Percentiles rank a stretch among this genome's conserved stretches.
phyloP scores from a whole-genome alignment of 768 basidiomycete genomes.

The Hygrocybe coccinea region DNA sequence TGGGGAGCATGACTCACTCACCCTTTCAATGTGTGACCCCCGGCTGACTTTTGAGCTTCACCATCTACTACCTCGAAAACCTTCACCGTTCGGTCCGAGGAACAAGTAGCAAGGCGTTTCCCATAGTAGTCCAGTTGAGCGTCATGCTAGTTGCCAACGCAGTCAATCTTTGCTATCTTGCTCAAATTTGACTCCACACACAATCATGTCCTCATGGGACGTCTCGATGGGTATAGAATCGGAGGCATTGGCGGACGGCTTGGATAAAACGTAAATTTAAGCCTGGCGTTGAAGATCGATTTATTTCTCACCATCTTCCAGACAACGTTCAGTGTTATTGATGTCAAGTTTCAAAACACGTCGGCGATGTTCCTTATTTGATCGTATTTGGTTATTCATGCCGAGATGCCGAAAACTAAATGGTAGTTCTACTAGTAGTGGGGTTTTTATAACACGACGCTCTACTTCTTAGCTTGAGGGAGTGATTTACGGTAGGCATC shows the following conservation, averaged over 20 bases:
- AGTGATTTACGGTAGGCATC: constrained; percentile 73
- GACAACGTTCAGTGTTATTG: background rate
- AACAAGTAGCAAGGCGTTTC: constrained; percentile 93
- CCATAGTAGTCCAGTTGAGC: constrained; percentile 98
- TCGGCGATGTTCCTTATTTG: no score
- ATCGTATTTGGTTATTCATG: no score
- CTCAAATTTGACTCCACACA: constrained; percentile 37
- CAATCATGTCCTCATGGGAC: constrained; percentile 97
- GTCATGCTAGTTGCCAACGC: constrained; percentile 66
- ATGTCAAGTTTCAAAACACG: no score
- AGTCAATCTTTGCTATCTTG: constrained; percentile 1
- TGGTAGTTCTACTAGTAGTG: no score
- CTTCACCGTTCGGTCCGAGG: constrained; percentile 90
- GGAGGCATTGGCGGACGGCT: constrained; percentile 51
- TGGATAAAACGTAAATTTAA: background rate
- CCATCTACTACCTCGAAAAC: constrained; percentile 94
- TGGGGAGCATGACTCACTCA: constrained; percentile 35
- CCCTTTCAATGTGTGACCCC: constrained; percentile 78
- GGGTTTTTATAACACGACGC: background rate
- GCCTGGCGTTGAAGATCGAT: background rate
- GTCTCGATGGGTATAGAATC: constrained; percentile 89
- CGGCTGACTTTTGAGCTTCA: constrained; percentile 58
- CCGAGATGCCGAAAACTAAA: no score
- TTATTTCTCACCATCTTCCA: background rate
- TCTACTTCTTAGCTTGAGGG: constrained; percentile 9